phyloP scores from a whole-genome alignment of 495 filamentous ascomycete species.

The Neurospora sp. region DNA sequence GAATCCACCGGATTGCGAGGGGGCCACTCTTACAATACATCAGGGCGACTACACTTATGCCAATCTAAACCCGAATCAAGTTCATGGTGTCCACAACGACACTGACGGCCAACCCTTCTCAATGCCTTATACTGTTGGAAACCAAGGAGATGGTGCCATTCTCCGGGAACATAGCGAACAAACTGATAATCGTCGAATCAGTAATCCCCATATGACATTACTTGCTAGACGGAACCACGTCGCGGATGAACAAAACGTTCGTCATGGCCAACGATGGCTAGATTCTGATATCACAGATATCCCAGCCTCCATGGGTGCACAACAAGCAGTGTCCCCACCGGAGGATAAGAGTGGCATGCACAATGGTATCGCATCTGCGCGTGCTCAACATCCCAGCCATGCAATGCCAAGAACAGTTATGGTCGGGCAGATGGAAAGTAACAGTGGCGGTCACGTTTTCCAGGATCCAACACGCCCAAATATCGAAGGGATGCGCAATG shows the following conservation, averaged over 20 bases:
- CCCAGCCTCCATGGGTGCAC: not conserved
- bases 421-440: not conserved
- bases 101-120: not conserved
- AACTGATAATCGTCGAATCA: not conserved
- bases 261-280: not conserved
- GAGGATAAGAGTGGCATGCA: not conserved
- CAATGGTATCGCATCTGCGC: not conserved
- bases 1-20: not conserved
- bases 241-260: not conserved
- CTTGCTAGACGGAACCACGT: not conserved
- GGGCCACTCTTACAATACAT: not conserved
- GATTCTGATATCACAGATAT: not conserved
- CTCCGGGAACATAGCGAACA: not conserved
- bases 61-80: not conserved
- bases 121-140: not conserved
- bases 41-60: not conserved
- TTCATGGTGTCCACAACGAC: not conserved
- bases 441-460: not conserved
- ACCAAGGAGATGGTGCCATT: not conserved
- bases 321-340: not conserved
- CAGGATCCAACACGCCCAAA: slow-evolving; percentile 5
- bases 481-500: slow-evolving; percentile 9
- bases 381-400: not conserved
- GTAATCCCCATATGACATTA: not conserved
- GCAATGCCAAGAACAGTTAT: not conserved